phyloP scores from a whole-genome alignment of 768 basidiomycete genomes.

The Phylloporus arenicola region DNA sequence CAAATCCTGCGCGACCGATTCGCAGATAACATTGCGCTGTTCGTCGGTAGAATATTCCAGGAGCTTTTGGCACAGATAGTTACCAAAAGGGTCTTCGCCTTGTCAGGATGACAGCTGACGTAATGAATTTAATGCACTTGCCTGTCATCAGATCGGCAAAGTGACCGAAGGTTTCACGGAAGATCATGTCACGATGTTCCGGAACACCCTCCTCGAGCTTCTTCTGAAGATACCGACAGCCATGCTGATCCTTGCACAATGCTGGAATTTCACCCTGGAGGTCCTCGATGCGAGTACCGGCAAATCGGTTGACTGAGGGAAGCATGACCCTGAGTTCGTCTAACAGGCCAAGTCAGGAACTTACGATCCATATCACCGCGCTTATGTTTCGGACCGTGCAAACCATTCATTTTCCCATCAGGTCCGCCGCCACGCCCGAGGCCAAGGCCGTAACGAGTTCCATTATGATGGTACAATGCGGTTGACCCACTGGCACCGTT shows the following conservation, averaged over 20 bases:
- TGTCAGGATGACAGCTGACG: slow-evolving; percentile 1
- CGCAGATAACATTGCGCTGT: slow-evolving; percentile 93
- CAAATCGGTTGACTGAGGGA: slow-evolving; percentile 79
- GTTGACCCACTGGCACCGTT: slow-evolving; percentile 56
- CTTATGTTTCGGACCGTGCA: slow-evolving; percentile 93
- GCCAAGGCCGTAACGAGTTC: slow-evolving; percentile 69
- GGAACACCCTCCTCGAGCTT: slow-evolving; percentile 94
- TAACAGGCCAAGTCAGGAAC: slow-evolving; percentile 35
- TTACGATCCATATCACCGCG: slow-evolving; percentile 88
- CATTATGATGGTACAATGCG: slow-evolving; percentile 74
- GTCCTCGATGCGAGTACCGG: slow-evolving; percentile 93
- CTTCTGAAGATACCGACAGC: slow-evolving; percentile 97
- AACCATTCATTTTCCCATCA: slow-evolving; percentile 83
- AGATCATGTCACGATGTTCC: slow-evolving; percentile 98
- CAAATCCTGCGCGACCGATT: slow-evolving; percentile 94
- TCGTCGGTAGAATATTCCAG: slow-evolving; percentile 97
- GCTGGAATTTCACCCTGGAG: slow-evolving; percentile 90
- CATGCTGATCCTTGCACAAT: slow-evolving; percentile 98
- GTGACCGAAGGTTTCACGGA: slow-evolving; percentile 95
- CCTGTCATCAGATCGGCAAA: slow-evolving; percentile 99
- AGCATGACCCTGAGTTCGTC: neutral
- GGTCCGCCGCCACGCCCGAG: slow-evolving; percentile 49
- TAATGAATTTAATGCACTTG: slow-evolving; percentile 28
- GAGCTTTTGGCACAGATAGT: slow-evolving; percentile 97
- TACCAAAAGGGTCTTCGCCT: slow-evolving; percentile 87